A percentile compares a stretch with the other conserved stretches of the same genome.
Conservation (phyloP, 768 basidiomycete species). For the Suillus subalutaceus region DNA sequence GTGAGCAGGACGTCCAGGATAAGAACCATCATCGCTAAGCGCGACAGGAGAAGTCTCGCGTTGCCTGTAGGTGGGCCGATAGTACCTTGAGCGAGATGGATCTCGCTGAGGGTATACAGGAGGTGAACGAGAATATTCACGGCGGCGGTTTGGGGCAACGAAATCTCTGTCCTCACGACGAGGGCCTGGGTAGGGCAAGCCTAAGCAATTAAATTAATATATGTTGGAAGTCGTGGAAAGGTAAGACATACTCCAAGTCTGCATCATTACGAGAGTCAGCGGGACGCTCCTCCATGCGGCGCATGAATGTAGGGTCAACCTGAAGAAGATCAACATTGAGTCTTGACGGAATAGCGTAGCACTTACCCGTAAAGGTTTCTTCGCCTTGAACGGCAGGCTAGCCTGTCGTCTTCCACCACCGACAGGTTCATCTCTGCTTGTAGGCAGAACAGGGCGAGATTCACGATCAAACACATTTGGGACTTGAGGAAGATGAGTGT, state of each 20-base stretch:
- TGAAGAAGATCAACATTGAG: background rate
- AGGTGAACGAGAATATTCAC: background rate
- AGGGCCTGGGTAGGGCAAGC: background rate
- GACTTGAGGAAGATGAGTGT: background rate
- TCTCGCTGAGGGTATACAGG: background rate
- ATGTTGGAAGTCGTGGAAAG: background rate
- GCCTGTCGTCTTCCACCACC: background rate
- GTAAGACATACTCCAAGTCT: background rate
- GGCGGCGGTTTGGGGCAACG: background rate
- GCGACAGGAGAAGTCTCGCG: background rate
- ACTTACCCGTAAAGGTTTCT: background rate
- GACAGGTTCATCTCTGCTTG: background rate
- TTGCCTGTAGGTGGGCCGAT: background rate
- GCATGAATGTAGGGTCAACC: background rate
- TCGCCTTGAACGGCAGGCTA: background rate
- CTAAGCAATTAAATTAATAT: background rate
- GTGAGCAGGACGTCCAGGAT: background rate
- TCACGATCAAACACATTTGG: background rate
- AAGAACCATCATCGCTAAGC: background rate
- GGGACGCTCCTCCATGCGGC: background rate
- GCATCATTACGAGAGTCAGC: background rate
- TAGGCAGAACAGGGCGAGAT: background rate
- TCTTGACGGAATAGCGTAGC: background rate
- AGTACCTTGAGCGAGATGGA: background rate
- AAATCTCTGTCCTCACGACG: background rate